phyloP scores from a whole-genome alignment of 140 eudicot genomes.

The Stevia rebaudiana region DNA sequence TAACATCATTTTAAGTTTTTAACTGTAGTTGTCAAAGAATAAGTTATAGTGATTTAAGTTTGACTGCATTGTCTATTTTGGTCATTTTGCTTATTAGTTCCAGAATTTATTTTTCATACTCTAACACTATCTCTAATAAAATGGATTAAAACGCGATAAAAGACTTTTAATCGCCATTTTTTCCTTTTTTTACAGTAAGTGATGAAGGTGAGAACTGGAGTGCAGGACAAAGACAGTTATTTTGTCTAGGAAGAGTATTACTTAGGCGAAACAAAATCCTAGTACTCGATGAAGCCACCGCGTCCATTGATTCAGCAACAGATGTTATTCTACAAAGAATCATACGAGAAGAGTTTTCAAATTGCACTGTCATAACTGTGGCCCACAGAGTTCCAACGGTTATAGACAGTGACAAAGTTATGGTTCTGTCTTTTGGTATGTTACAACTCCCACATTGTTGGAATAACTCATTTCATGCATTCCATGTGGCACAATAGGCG shows the following conservation, averaged over 20 bases:
- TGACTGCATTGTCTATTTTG: neutral
- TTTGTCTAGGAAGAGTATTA: slow-evolving; percentile 75
- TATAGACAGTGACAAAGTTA: slow-evolving; percentile 79
- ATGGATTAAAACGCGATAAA: neutral
- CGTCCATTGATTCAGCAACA: slow-evolving; percentile 80
- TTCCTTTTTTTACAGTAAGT: slow-evolving; percentile 33
- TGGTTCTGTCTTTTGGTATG: slow-evolving; percentile 83
- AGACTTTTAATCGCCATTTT: neutral
- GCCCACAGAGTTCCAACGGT: slow-evolving; percentile 94
- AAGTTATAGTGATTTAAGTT: neutral
- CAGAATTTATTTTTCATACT: neutral
- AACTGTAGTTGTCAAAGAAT: too few relatives aligned
- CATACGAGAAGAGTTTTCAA: slow-evolving; percentile 62
- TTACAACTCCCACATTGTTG: neutral
- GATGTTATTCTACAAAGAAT: slow-evolving; percentile 66
- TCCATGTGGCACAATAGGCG: neutral
- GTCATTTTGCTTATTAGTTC: neutral
- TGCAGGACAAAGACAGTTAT: slow-evolving; percentile 70
- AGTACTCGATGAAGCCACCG: slow-evolving; percentile 89
- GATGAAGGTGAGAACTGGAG: slow-evolving; percentile 92
- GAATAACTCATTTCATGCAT: neutral
- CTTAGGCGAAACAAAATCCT: slow-evolving; percentile 61
- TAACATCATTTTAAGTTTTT: too few relatives aligned
- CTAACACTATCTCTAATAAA: neutral
- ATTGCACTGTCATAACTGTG: slow-evolving; percentile 72